Evolutionary conservation across 345 rosid genomes (phyloP).

Genomic region (Raphanus raphanistrum): DNA sequence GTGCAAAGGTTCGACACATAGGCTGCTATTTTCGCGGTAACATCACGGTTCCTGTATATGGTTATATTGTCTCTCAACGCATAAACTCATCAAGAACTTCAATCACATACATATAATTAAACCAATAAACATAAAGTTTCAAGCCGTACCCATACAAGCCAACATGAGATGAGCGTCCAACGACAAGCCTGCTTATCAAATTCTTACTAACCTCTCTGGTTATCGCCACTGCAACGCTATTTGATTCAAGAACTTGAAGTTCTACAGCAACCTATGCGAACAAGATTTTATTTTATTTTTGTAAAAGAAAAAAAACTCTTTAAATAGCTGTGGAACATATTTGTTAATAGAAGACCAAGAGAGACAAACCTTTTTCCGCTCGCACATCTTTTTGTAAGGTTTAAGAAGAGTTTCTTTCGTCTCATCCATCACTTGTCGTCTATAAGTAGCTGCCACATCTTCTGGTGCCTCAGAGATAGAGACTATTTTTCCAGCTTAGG

Average conservation of each 20-base stretch:
- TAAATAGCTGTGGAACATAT: neutral
- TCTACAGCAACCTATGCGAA: constrained; percentile 61
- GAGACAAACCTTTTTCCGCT: constrained; percentile 52
- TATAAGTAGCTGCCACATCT: constrained; percentile 68
- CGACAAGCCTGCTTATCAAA: constrained; percentile 62
- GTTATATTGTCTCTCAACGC: neutral
- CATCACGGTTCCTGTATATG: constrained; percentile 35
- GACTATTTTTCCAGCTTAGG: constrained; percentile 51
- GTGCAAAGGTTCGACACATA: constrained; percentile 63
- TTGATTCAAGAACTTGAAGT: constrained; percentile 56
- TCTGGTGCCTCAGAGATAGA: constrained; percentile 72
- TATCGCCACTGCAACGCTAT: constrained; percentile 61
- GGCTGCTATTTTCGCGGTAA: constrained; percentile 59
- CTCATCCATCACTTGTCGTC: constrained; percentile 58
- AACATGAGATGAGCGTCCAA: constrained; percentile 66
- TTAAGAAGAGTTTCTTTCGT: constrained; percentile 48
- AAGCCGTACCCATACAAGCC: constrained; percentile 38
- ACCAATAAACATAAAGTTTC: neutral
- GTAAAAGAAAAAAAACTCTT: neutral
- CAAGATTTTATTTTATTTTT: neutral
- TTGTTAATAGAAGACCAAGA: neutral
- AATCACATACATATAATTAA: neutral
- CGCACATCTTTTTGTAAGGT: constrained; percentile 65
- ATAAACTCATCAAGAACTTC: neutral
- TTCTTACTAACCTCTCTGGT: constrained; percentile 57